phyloP scores from a whole-genome alignment of 495 filamentous ascomycete species.

The Xylaria cubensis region DNA sequence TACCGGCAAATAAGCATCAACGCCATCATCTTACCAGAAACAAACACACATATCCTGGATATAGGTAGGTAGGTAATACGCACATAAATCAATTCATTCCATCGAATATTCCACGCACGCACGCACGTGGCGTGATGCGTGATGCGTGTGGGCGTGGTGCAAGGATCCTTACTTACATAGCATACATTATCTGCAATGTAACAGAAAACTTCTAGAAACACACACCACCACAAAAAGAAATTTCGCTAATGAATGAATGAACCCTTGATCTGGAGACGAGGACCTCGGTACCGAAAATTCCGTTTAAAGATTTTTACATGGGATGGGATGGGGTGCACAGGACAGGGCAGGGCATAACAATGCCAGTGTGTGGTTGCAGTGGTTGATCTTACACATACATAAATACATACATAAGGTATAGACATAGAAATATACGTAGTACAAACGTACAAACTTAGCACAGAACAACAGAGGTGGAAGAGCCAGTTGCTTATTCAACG shows the following conservation, averaged over 20 bases:
- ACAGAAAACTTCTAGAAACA: slow-evolving; percentile 39
- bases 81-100: slow-evolving; percentile 4
- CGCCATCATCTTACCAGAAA: not conserved
- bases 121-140: slow-evolving; percentile 31
- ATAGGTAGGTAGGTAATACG: not conserved
- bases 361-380: not conserved
- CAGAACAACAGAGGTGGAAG: slow-evolving; percentile 20
- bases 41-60: not conserved
- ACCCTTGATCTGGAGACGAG: not conserved
- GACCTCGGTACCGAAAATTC: not conserved
- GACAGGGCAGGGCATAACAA: not conserved
- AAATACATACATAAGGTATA: not conserved
- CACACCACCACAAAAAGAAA: not conserved
- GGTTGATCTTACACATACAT: slow-evolving; percentile 1
- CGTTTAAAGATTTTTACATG: not conserved
- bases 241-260: not conserved
- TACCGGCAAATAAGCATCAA: not conserved
- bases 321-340: not conserved
- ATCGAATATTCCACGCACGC: slow-evolving; percentile 18
- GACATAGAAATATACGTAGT: not conserved
- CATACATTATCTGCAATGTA: slow-evolving; percentile 21
- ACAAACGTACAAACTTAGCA: not conserved
- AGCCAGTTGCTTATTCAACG: not conserved
- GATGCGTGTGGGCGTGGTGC: too few species aligned
- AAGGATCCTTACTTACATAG: not conserved